phyloP scores from a whole-genome alignment of 805 yeast genomes.

The Metschnikowia dekortorum region DNA sequence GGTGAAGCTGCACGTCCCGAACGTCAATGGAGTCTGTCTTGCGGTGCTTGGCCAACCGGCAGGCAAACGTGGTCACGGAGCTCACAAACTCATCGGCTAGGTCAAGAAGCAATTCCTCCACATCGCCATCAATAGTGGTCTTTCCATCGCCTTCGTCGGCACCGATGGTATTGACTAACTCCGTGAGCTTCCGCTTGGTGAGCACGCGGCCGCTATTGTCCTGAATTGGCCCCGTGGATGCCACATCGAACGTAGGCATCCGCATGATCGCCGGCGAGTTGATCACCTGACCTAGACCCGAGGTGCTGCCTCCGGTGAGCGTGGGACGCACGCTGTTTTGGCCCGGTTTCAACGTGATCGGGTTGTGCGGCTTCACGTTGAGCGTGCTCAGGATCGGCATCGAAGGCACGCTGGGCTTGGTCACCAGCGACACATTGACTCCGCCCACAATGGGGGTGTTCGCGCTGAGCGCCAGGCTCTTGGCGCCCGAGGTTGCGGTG shows the following conservation, averaged over 20 bases:
- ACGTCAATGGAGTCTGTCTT: slow-evolving; percentile 83
- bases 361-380: slow-evolving; percentile 58
- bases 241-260: slow-evolving; percentile 76
- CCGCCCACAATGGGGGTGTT: slow-evolving; percentile 15
- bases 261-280: slow-evolving; percentile 72
- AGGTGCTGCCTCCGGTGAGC: slow-evolving; percentile 76
- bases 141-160: slow-evolving; percentile 90
- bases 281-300: slow-evolving; percentile 57
- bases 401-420: slow-evolving; percentile 57
- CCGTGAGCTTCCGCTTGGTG: slow-evolving; percentile 84
- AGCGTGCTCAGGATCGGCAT: slow-evolving; percentile 69
- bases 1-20: slow-evolving; percentile 83
- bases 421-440: slow-evolving; percentile 35
- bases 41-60: slow-evolving; percentile 91
- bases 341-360: slow-evolving; percentile 61
- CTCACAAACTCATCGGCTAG: slow-evolving; percentile 94
- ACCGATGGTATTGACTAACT: slow-evolving; percentile 77
- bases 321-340: slow-evolving; percentile 59
- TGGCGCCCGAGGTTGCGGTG: slow-evolving; percentile 5
- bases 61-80: slow-evolving; percentile 88
- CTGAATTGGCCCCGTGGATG: slow-evolving; percentile 30
- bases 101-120: slow-evolving; percentile 84
- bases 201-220: slow-evolving; percentile 74
- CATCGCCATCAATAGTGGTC: slow-evolving; percentile 89
- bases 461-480: slow-evolving; percentile 7